phyloP scores from a whole-genome alignment of 2,329 filamentous ascomycete genomes.

The Cladosporium colombiae region DNA sequence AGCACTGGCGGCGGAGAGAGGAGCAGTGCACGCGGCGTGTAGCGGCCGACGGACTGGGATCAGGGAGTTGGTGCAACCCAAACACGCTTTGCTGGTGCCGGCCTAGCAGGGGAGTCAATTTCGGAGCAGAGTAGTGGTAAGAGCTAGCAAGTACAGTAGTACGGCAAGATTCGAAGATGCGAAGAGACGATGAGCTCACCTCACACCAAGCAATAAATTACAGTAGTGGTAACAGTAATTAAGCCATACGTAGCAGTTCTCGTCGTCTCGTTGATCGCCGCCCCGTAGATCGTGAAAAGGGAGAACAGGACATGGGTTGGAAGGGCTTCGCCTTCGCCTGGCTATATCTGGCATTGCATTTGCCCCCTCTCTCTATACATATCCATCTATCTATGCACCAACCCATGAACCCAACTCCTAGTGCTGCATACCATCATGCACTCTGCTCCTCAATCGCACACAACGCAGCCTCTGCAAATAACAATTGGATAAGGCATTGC shows the following conservation, averaged over 20 bases:
- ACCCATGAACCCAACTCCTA: neutral
- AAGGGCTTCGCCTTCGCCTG: neutral
- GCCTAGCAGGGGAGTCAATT: neutral
- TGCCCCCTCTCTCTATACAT: neutral
- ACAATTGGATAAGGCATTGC: neutral
- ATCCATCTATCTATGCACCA: neutral
- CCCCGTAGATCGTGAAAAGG: neutral
- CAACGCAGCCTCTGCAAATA: neutral
- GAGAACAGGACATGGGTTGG: neutral
- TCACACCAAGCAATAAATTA: neutral
- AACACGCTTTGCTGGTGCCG: neutral
- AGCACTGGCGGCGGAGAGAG: neutral
- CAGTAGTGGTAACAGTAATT: neutral
- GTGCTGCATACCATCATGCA: conserved; percentile 2
- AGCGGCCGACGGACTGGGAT: neutral
- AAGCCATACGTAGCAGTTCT: neutral
- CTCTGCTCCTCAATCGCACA: neutral
- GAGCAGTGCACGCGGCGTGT: neutral
- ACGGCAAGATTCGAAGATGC: neutral
- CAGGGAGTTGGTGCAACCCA: neutral
- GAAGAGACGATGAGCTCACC: neutral
- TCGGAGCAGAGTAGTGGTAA: neutral
- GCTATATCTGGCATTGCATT: neutral
- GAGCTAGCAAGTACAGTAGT: neutral
- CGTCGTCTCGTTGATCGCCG: neutral